These are phyloP conservation scores for Silene conica DNA, from an alignment of 148 eudicot species.

Conservation along the genomic window DNA sequence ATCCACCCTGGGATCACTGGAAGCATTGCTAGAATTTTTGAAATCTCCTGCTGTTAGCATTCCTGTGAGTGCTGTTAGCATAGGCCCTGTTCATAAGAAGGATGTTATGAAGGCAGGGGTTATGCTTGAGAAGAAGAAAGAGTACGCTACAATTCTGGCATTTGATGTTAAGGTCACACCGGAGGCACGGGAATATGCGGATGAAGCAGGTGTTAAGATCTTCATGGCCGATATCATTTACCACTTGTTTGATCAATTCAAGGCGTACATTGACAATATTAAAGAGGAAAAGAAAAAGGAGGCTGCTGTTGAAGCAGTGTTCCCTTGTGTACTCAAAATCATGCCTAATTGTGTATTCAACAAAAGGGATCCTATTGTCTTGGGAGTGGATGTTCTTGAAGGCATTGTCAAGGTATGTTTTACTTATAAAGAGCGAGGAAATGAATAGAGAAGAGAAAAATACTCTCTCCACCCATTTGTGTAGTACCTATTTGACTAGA, in stretches of 20 bases:
- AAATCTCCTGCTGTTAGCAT: constrained; percentile 77
- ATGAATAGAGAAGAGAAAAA: too few species aligned
- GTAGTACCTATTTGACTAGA: too few species aligned
- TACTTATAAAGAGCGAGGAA: not conserved
- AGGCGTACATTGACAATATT: constrained; percentile 83
- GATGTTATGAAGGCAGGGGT: constrained; percentile 96
- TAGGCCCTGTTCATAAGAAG: constrained; percentile 93
- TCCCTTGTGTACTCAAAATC: constrained; percentile 86
- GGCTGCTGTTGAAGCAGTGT: constrained; percentile 87
- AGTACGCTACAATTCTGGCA: constrained; percentile 90
- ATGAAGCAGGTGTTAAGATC: constrained; percentile 78
- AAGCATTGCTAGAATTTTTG: constrained; percentile 78
- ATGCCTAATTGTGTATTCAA: constrained; percentile 72
- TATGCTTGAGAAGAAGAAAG: constrained; percentile 96
- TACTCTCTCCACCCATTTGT: too few species aligned
- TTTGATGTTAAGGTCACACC: constrained; percentile 95
- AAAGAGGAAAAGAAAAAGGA: constrained; percentile 92
- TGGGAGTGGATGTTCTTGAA: constrained; percentile 88
- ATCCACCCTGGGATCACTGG: constrained; percentile 91
- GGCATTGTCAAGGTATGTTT: constrained; percentile 67
- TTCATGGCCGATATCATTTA: constrained; percentile 87
- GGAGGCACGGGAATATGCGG: constrained; percentile 89
- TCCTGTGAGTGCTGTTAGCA: constrained; percentile 90
- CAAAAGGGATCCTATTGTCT: constrained; percentile 72
- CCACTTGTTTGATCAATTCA: constrained; percentile 88